These are phyloP conservation scores for Leccinum uliginosum DNA, from an alignment of 768 basidiomycete species.

Conservation along the genomic window DNA sequence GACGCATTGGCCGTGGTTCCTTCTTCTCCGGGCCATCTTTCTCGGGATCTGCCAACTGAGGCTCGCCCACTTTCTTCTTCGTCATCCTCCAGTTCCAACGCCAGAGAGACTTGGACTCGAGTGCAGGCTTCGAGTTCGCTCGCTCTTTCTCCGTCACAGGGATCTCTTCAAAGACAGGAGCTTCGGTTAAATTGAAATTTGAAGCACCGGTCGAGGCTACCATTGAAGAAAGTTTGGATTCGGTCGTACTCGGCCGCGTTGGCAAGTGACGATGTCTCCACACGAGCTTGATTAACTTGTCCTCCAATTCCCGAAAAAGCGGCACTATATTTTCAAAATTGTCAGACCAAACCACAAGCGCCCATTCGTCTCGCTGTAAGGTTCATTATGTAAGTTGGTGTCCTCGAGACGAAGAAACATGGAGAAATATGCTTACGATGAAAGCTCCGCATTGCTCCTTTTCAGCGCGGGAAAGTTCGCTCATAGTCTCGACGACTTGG, in stretches of 20 bases:
- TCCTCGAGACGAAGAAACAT: background rate
- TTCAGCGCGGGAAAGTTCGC: slow-evolving; percentile 68
- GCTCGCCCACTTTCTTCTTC: slow-evolving; percentile 25
- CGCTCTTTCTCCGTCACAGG: slow-evolving; percentile 21
- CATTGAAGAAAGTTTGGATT: slow-evolving; percentile 31
- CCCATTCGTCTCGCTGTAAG: slow-evolving; percentile 70
- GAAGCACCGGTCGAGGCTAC: slow-evolving; percentile 47
- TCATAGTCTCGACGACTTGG: slow-evolving; percentile 73
- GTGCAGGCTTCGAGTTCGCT: background rate
- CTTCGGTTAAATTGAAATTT: slow-evolving; percentile 50
- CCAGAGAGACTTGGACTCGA: slow-evolving; percentile 11
- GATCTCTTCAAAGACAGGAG: slow-evolving; percentile 20
- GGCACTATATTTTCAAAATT: slow-evolving; percentile 75
- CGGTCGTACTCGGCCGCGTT: slow-evolving; percentile 16
- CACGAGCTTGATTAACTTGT: slow-evolving; percentile 76
- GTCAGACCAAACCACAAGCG: slow-evolving; percentile 82
- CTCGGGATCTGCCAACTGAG: slow-evolving; percentile 37
- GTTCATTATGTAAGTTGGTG: background rate
- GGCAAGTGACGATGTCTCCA: slow-evolving; percentile 49
- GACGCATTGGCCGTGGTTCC: slow-evolving; percentile 45
- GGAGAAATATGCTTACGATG: slow-evolving; percentile 48
- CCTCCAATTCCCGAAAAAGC: slow-evolving; percentile 63
- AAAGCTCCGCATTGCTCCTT: slow-evolving; percentile 92
- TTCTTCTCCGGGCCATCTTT: slow-evolving; percentile 38
- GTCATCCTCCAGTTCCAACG: slow-evolving; percentile 46